Percentiles rank a stretch among this genome's conserved stretches.
Conservation (phyloP, 345 rosid genomes). For the Eucalyptus melliodora region DNA sequence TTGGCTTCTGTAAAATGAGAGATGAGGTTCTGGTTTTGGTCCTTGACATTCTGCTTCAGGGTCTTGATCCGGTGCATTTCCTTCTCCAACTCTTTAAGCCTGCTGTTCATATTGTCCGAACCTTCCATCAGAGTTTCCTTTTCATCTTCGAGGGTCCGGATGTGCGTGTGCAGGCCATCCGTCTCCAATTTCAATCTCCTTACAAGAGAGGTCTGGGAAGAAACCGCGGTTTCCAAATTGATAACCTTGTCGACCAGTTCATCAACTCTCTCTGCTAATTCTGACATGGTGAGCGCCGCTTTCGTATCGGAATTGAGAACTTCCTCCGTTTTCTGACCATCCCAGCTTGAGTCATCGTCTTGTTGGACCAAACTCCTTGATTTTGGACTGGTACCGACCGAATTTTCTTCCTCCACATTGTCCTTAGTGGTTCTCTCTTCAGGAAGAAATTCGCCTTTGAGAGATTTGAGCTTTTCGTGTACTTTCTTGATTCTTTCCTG, state of each 20-base stretch:
- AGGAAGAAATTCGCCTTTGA: constrained; percentile 13
- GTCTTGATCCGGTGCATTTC: constrained; percentile 38
- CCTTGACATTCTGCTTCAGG: constrained; percentile 28
- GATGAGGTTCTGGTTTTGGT: constrained; percentile 35
- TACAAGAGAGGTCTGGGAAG: constrained; percentile 55
- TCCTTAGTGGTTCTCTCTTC: background rate
- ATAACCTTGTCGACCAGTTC: constrained; percentile 68
- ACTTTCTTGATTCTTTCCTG: constrained; percentile 32
- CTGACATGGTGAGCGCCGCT: constrained; percentile 22
- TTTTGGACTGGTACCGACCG: background rate
- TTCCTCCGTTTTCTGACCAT: constrained; percentile 13
- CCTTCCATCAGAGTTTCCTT: constrained; percentile 31
- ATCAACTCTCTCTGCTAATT: constrained; percentile 62
- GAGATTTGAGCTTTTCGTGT: constrained; percentile 17
- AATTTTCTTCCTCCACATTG: background rate
- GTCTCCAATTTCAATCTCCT: constrained; percentile 47
- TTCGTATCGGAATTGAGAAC: constrained; percentile 10
- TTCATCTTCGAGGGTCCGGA: constrained; percentile 47
- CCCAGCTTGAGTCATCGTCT: constrained; percentile 2
- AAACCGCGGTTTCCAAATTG: constrained; percentile 37
- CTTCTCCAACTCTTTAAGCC: constrained; percentile 42
- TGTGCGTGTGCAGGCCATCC: constrained; percentile 32
- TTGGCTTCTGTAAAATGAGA: constrained; percentile 40
- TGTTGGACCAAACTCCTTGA: background rate
- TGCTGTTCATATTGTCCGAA: constrained; percentile 20